Base-by-base conservation (phyloP, 2,329 filamentous ascomycete species). In the Colletotrichum cuscutae region DNA sequence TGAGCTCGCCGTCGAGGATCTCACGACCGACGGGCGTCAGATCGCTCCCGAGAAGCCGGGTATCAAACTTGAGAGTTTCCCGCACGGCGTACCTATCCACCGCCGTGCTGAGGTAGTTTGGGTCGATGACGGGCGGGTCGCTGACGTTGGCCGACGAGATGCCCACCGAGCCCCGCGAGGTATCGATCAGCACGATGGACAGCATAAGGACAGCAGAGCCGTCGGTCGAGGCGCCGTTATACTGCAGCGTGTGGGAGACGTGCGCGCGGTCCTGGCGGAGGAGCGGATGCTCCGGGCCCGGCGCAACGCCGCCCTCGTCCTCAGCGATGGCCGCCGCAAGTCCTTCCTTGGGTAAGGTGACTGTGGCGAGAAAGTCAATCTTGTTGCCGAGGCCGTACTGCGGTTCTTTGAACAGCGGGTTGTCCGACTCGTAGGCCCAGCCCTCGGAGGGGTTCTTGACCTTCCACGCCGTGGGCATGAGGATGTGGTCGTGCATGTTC, bases 401-500 rank as follows among this genome's bases (percentile, higher is more conserved):
- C 0, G 81, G 80, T 58, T 81, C 74, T 0, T 72, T 75, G 66
- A 83, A 84, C 4, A 81, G 66, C 3, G 82, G 79, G 24, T 66
- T 61, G 2, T 26, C 46, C 0, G 83, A 81, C 5, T 81, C 81
- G 4, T 81, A 71, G 1, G 79, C 76, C 73, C 77, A 78, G 2
- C 82, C 83, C 1, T 78, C 77, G 9, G 77, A 78, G 15, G 80
- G 78, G 52, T 83, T 75, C 35, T 78, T 77, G 5, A 84, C 32
- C 26, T 79, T 66, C 78, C 79, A 81, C 30, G 77, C 74, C 15
- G 80, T 77, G 35, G 74, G 69, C 72, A 78, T 74, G 67, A 77
- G 93, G 93, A 77, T 65, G 57, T 80, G 78, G 74, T 88, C 86
- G 76, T 86, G 83, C 2, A 88, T 79, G 65, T 87, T 88, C 76